A percentile compares a stretch with the other conserved stretches of the same genome.
phyloP scores from a whole-genome alignment of 192 early-diverging fungal genomes.

The Coemansia sp. region DNA sequence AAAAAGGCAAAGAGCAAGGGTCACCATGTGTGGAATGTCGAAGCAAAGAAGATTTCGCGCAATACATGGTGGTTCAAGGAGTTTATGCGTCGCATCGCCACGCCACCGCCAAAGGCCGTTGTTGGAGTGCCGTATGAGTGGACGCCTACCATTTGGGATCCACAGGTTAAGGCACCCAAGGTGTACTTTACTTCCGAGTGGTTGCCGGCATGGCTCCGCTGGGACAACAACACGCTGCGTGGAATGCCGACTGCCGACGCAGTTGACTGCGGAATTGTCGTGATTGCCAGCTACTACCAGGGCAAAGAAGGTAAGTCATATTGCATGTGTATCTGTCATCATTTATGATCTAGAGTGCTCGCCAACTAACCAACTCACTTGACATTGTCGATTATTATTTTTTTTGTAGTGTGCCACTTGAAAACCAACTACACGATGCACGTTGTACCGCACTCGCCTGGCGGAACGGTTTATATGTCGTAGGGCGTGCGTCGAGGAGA shows the following conservation, averaged over 20 bases:
- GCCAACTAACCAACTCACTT: background rate
- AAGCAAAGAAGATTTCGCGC: slow-evolving; percentile 68
- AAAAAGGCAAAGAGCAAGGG: slow-evolving; percentile 79
- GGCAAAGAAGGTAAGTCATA: slow-evolving; percentile 45
- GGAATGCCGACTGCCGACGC: slow-evolving; percentile 63
- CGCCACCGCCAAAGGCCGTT: slow-evolving; percentile 64
- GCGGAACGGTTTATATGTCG: slow-evolving; percentile 37
- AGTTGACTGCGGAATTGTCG: slow-evolving; percentile 60
- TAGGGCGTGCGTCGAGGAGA: slow-evolving; percentile 1
- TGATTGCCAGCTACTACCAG: slow-evolving; percentile 66
- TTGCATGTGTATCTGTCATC: background rate
- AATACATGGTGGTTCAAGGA: slow-evolving; percentile 73
- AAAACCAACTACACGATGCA: slow-evolving; percentile 46
- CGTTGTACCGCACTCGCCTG: slow-evolving; percentile 36
- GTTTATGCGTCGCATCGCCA: slow-evolving; percentile 67
- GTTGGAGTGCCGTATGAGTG: slow-evolving; percentile 65
- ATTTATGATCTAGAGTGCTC: background rate
- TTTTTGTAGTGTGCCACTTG: slow-evolving; percentile 38
- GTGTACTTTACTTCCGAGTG: slow-evolving; percentile 69
- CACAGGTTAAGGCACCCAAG: slow-evolving; percentile 70
- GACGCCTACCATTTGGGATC: slow-evolving; percentile 73
- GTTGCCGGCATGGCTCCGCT: slow-evolving; percentile 71
- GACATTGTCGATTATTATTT: background rate
- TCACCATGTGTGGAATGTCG: slow-evolving; percentile 79
- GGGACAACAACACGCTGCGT: slow-evolving; percentile 69